Base-by-base conservation (phyloP, 129 eudicot species). In the Saposhnikovia divaricata region DNA sequence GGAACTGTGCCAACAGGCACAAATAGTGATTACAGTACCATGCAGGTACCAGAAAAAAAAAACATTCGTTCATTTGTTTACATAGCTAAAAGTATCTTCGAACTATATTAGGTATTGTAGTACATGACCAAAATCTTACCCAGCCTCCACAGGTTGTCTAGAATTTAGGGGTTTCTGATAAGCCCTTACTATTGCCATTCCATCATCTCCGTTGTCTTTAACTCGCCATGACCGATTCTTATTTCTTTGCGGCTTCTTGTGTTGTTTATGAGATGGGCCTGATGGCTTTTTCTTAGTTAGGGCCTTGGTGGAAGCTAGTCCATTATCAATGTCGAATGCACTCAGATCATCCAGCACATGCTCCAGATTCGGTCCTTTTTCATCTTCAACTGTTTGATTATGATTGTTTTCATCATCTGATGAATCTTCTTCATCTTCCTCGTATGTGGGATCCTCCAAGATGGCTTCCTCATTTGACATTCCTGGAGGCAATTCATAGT, bases 181-280 rank as follows among this genome's bases (percentile, higher is more conserved):
- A 25, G 85, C 97, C 83, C 94, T 87, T 6, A 85, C 91, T 11
- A 92, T 83, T 0, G 96, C 85, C 89, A 83, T 92, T 47, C 98
- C 98, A 80, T 94, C 98, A 14, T 87, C 92, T 78, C 85, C 98
- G 71, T 82, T 88, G 21, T 85, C 87, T 81, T 79, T 82, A 23
- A 88, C 96, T 74, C 97, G 82, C 98, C 98, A 94, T 23, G 91
- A 76, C 46, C 97, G 86, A 42, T 91, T 97, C 76, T 94, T 94
- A 89, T 89, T 92, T 68, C 94, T 87, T 86, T 89, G 96, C 11
- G 96, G 92, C 82, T 92, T 94, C 84, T 86, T 94, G 82, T 94
- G 98, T 63, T 84, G 96, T 72, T 94, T 94, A 84, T 94, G 90
- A 37, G 94, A 81, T 7, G 87, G 90, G 53, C 38, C 70, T 3